These are phyloP conservation scores for Alternaria ethzedia DNA, from an alignment of 2,329 filamentous ascomycete species.

Conservation along the genomic window DNA sequence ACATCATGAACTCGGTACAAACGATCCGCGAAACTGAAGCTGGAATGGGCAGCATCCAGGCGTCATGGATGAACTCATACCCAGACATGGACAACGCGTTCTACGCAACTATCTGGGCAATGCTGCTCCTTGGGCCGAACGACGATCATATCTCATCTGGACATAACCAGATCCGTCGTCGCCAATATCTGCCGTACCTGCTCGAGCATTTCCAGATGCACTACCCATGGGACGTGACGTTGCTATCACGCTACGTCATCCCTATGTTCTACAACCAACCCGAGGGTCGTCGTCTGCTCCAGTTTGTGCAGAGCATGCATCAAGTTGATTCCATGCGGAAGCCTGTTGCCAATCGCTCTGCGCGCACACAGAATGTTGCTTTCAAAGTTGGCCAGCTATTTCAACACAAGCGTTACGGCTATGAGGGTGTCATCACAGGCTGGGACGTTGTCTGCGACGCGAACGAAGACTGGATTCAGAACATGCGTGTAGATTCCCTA, in stretches of 20 bases:
- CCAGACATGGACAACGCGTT: slow-evolving; percentile 65
- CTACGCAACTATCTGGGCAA: slow-evolving; percentile 77
- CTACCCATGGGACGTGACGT: slow-evolving; percentile 73
- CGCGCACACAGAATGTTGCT: slow-evolving; percentile 21
- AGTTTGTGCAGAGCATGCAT: slow-evolving; percentile 63
- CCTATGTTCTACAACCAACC: slow-evolving; percentile 63
- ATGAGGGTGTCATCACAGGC: slow-evolving; percentile 83
- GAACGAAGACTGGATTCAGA: slow-evolving; percentile 67
- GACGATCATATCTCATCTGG: slow-evolving; percentile 32
- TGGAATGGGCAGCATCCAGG: slow-evolving; percentile 25
- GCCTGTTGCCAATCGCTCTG: slow-evolving; percentile 25
- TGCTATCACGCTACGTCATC: slow-evolving; percentile 71
- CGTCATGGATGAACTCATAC: slow-evolving; percentile 33
- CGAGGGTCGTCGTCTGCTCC: slow-evolving; percentile 61
- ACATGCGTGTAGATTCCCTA: slow-evolving; percentile 66
- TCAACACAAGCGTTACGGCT: slow-evolving; percentile 78
- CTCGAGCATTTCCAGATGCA: slow-evolving; percentile 68
- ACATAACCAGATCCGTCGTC: slow-evolving; percentile 46
- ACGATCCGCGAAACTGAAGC: slow-evolving; percentile 48
- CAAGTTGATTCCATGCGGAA: slow-evolving; percentile 63
- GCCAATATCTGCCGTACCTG: slow-evolving; percentile 69
- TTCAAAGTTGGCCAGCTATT: slow-evolving; percentile 78
- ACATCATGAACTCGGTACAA: slow-evolving; percentile 77
- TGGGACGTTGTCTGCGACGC: slow-evolving; percentile 73
- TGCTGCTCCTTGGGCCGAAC: slow-evolving; percentile 49